Evolutionary conservation across 2,329 filamentous ascomycete genomes (phyloP), one percentile per base, ranked within the genome.

Genomic region (Pseudophaeomoniella oleicola): DNA sequence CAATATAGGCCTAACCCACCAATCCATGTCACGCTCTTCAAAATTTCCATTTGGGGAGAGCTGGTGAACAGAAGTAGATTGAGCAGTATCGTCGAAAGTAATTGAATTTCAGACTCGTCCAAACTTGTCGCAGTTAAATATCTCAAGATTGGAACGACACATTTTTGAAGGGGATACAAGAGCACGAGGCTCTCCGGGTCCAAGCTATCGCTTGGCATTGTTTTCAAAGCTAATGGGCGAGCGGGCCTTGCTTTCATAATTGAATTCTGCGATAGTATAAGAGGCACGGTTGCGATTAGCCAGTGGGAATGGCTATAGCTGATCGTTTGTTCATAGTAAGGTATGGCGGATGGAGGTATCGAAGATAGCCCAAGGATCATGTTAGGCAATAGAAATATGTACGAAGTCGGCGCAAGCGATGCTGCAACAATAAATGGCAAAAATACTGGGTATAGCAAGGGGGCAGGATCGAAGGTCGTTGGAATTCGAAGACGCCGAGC

Each of bases 121-220:
- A 96, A 69, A 56, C 87, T 94, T 1, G 86, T 93, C 0, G 84
- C 88, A 2, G 87, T 88, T 43, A 96, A 69, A 52, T 82, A 78
- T 48, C 83, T 75, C 38, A 96, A 56, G 18, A 82, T 74, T 18
- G 71, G 66, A 51, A 83, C 75, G 16, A 94, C 63, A 18, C 76
- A 76, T 56, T 83, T 80, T 50, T 94, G 87, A 32, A 96, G 63
- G 12, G 88, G 84, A 53, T 88, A 94, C 39, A 94, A 58, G 39
- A 81, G 62, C 17, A 71, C 64, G 19, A 79, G 58, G 5, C 62
- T 62, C 54, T 86, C 80, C 16, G 67, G 59, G 34, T 71, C 13
- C 3, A 38, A 37, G 4, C 19, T 32, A 16, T 22, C 14, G 16
- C 30, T 16, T 12, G 19, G n/a, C 3, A 22, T 42, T 30, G 13